These are phyloP conservation scores for Galeopsis tetrahit DNA, from an alignment of 257 asterid species.

Conservation along the genomic window DNA sequence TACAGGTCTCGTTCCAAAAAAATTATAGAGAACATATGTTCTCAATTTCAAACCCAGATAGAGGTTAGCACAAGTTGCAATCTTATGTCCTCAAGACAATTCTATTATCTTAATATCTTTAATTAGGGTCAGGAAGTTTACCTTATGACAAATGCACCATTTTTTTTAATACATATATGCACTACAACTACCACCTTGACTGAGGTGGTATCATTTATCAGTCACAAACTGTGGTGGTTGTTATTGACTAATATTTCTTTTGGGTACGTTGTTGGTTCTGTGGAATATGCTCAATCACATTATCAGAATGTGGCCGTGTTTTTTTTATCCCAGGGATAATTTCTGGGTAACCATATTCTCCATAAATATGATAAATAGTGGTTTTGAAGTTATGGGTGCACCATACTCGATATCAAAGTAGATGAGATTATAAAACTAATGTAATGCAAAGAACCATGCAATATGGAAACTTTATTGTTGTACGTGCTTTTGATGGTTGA, in stretches of 20 bases:
- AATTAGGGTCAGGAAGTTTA: too few species aligned
- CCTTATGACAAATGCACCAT: too few species aligned
- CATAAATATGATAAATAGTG: constrained; percentile 7
- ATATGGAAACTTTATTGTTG: background rate
- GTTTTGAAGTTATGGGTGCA: constrained; percentile 21
- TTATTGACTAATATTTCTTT: background rate
- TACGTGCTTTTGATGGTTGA: too few species aligned
- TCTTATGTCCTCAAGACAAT: constrained; percentile 13
- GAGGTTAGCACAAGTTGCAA: constrained; percentile 57
- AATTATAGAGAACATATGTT: constrained; percentile 63
- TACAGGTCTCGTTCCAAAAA: constrained; percentile 77
- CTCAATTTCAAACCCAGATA: constrained; percentile 64
- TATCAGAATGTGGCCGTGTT: constrained; percentile 1
- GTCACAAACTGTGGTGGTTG: background rate
- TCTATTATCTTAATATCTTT: constrained; percentile 15
- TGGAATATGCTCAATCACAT: constrained; percentile 6
- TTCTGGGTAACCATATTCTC: constrained; percentile 21
- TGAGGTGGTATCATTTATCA: too few species aligned
- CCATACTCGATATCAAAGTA: background rate
- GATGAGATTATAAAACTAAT: constrained; percentile 1
- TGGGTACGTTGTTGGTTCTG: background rate
- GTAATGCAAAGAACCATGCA: background rate
- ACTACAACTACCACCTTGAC: too few species aligned
- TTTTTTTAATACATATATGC: background rate
- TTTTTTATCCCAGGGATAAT: background rate